phyloP scores from a whole-genome alignment of 257 asterid species.

The Solanum corneliomulleri region DNA sequence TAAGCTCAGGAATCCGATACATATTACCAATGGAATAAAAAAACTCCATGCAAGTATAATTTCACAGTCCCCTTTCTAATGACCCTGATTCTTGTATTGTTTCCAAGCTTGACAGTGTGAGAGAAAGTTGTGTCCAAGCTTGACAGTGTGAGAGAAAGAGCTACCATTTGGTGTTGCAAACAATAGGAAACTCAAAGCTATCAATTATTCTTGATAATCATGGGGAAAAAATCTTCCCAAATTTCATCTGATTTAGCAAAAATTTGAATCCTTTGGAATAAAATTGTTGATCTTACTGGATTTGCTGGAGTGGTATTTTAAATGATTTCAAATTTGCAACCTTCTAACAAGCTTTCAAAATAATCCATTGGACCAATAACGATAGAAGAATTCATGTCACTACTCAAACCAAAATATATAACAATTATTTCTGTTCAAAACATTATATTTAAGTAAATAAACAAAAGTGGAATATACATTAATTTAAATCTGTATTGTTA shows the following conservation, averaged over 20 bases:
- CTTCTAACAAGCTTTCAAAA: not conserved
- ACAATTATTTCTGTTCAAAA: not conserved
- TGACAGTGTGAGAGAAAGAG: too few species aligned
- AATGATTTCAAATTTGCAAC: not conserved
- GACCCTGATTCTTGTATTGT: too few species aligned
- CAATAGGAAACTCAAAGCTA: too few species aligned
- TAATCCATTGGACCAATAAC: not conserved
- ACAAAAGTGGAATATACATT: not conserved
- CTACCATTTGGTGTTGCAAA: too few species aligned
- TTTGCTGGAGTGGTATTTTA: not conserved
- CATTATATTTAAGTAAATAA: not conserved
- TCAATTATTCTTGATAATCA: not conserved
- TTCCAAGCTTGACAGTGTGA: too few species aligned
- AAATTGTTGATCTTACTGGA: not conserved
- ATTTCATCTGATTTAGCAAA: conserved; percentile 13
- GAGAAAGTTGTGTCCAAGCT: too few species aligned
- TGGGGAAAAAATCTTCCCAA: not conserved
- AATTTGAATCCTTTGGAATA: not conserved
- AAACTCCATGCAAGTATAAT: too few species aligned
- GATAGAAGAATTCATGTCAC: not conserved
- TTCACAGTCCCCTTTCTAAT: too few species aligned
- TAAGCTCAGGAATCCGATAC: too few species aligned
- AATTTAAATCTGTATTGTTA: not conserved
- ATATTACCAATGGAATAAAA: too few species aligned
- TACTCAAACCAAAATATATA: not conserved